Evolutionary conservation across 495 filamentous ascomycete genomes (phyloP), one percentile per base, ranked within the genome.

Genomic region (Staphylotrichum longicolle): DNA sequence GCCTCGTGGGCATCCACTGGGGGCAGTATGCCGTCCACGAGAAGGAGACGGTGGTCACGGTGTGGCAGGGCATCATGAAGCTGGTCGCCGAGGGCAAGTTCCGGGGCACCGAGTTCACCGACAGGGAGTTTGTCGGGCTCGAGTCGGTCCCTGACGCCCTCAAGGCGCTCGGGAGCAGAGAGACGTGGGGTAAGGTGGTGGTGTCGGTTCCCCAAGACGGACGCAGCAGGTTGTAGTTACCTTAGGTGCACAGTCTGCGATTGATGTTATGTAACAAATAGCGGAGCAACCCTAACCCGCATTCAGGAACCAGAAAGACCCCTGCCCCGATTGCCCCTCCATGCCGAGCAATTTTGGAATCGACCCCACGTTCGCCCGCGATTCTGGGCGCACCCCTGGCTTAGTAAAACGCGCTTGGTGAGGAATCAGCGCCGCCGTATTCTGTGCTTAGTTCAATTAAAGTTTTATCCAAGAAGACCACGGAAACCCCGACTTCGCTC

Each of bases 101-200:
- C 66, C 83, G 71, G 72, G 86, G 88, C 0, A 97, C 91, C 3
- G 85, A 88, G 47, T 97, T 91, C 68, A 86, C 82, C 35, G 93
- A 95, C 71, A 80, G 85, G 77, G 85, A 86, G 63, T 96, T 90
- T 74, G 83, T 88, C 34, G 92, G 93, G 0, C 73, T 98, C 59
- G 91, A 96, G 70, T 85, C 80, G 59, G 83, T 98, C 20, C 85
- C 88, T 0, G 82, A 82, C 57, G 93, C 93, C 0, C 74, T 98
- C 68, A 77, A 87, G 70, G 86, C 87, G 14, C 76, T 98, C 44
- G 93, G 90, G 0, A 82, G 82, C 14, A 78, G 93, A 49, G 91
- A 88, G 66, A 96, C 91, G 0, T 98, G 93, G 93, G 93, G 93
- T 0, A 98, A 98, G 82, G 93, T 97, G 2, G 91, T 98, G 1